These are phyloP conservation scores for barrel medic (Medicago truncatula) DNA, from an alignment of 306 rosid species.

Conservation along the genomic window MtrunA17r5.0-ANR NC_053042.1:3748501-3749000, in stretches of 20 bases:
- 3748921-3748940: not conserved
- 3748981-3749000: not conserved
- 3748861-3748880: conserved; percentile 11
- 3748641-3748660: not conserved
- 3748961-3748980: not conserved
- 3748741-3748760: conserved; percentile 75
- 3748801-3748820: conserved; percentile 68
- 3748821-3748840: conserved; percentile 66
- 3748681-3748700: conserved; percentile 50
- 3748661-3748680: not conserved
- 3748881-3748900: not conserved
- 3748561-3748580: not conserved
- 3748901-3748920: no score
- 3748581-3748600: not conserved
- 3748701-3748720: conserved; percentile 47
- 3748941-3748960: not conserved
- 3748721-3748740: conserved; percentile 75
- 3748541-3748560: not conserved
- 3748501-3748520: not conserved
- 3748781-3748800: conserved; percentile 56
- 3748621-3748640: not conserved
- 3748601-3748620: not conserved
- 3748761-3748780: conserved; percentile 72
- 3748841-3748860: conserved; percentile 57
- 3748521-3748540: not conserved